These are phyloP conservation scores for Diplotaxis tenuifolia DNA, from an alignment of 345 rosid genomes.

Conservation along the genomic window DNA sequence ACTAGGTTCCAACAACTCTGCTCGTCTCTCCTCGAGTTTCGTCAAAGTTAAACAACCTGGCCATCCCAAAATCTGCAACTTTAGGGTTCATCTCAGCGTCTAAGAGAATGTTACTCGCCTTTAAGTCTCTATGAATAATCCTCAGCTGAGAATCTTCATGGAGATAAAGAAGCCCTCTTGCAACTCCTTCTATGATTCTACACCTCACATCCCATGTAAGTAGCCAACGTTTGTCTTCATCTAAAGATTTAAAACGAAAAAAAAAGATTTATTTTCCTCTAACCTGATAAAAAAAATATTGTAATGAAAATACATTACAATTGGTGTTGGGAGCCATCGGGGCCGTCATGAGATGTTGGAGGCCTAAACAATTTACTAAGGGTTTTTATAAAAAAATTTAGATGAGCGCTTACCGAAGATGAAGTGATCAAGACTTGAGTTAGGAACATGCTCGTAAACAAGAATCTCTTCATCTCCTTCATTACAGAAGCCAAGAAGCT, in stretches of 20 bases:
- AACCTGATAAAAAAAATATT: neutral
- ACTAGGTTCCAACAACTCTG: constrained; percentile 46
- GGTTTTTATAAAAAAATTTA: too few species aligned
- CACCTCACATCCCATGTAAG: constrained; percentile 33
- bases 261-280: neutral
- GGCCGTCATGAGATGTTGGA: too few species aligned
- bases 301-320: neutral
- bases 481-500: constrained; percentile 53
- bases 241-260: neutral
- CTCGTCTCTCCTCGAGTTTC: constrained; percentile 38
- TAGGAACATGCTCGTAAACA: constrained; percentile 52
- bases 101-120: constrained; percentile 39
- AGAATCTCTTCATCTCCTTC: constrained; percentile 46
- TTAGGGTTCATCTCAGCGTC: constrained; percentile 38
- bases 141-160: constrained; percentile 37
- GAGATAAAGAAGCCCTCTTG: constrained; percentile 40
- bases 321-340: neutral
- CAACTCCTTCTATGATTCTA: constrained; percentile 40
- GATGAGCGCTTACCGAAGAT: constrained; percentile 53
- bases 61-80: constrained; percentile 45
- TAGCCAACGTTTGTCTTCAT: constrained; percentile 21
- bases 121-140: constrained; percentile 39
- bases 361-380: too few species aligned
- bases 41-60: constrained; percentile 37
- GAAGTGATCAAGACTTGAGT: constrained; percentile 49